Evolutionary conservation across 495 filamentous ascomycete species (phyloP).

Genomic region (Astrothelium subdiscretum): DNA sequence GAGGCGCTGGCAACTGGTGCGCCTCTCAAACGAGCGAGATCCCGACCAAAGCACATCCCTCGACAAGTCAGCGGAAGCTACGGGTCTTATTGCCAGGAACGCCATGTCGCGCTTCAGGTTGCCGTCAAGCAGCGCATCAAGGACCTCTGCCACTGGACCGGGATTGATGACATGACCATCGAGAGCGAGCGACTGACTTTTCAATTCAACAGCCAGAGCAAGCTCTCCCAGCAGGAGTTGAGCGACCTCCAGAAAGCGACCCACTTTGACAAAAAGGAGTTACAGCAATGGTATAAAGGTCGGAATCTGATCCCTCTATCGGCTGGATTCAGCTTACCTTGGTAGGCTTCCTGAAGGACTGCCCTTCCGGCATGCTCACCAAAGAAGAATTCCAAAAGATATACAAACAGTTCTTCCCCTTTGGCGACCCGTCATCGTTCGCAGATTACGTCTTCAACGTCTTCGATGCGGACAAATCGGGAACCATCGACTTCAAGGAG

Average conservation of each 20-base stretch:
- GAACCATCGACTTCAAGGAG: slow-evolving; percentile 98
- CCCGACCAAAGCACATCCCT: slow-evolving; percentile 12
- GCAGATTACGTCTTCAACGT: slow-evolving; percentile 99
- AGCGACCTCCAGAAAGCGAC: slow-evolving; percentile 90
- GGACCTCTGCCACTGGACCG: slow-evolving; percentile 1
- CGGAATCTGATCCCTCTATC: slow-evolving; percentile 9
- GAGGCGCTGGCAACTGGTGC: not conserved
- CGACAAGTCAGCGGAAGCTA: slow-evolving; percentile 11
- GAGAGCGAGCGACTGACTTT: slow-evolving; percentile 12
- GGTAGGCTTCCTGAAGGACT: slow-evolving; percentile 96
- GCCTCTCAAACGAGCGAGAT: slow-evolving; percentile 11
- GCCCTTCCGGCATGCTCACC: slow-evolving; percentile 87
- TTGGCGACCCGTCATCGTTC: slow-evolving; percentile 91
- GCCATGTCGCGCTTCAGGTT: not conserved
- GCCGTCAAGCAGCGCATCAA: not conserved
- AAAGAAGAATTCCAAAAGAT: slow-evolving; percentile 99
- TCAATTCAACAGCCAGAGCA: slow-evolving; percentile 36
- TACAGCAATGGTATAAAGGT: slow-evolving; percentile 99
- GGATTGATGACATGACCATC: not conserved
- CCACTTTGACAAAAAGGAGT: slow-evolving; percentile 98
- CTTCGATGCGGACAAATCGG: slow-evolving; percentile 93
- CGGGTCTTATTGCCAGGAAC: not conserved
- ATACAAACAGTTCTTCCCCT: slow-evolving; percentile 98
- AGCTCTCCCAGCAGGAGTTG: slow-evolving; percentile 90
- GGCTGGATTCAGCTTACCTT: not conserved